Conservation (phyloP, 208 protist genomes). For the Crithidia brevicula region DNA sequence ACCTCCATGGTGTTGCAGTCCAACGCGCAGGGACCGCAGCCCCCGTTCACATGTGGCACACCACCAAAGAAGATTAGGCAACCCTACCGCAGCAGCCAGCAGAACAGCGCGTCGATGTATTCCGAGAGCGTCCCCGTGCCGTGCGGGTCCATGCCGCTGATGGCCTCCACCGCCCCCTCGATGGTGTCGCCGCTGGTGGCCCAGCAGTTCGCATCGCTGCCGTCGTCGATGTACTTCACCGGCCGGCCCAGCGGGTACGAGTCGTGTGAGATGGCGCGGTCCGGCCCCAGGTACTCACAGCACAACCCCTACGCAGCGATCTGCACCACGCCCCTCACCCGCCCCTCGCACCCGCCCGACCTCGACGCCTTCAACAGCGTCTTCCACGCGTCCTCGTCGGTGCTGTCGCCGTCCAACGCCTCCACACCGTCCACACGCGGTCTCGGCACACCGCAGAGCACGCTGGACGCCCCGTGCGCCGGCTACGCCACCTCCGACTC, state of each 20-base stretch:
- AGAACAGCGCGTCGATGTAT: not conserved
- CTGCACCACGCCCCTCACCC: slow-evolving; percentile 14
- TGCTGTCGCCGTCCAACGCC: too few species aligned
- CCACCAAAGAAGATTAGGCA: slow-evolving; percentile 19
- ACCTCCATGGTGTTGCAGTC: slow-evolving; percentile 60
- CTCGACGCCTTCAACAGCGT: slow-evolving; percentile 23
- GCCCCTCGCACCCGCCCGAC: slow-evolving; percentile 29
- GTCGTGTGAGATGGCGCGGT: slow-evolving; percentile 1
- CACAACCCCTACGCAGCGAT: slow-evolving; percentile 82
- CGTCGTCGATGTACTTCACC: slow-evolving; percentile 6
- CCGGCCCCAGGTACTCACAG: slow-evolving; percentile 39
- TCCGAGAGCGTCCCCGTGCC: not conserved
- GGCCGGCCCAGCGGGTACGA: slow-evolving; percentile 24
- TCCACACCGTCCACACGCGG: too few species aligned
- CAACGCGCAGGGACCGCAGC: slow-evolving; percentile 29
- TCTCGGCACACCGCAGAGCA: too few species aligned
- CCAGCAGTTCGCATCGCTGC: too few species aligned
- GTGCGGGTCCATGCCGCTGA: not conserved
- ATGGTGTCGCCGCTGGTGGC: slow-evolving; percentile 9
- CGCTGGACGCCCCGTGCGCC: not conserved
- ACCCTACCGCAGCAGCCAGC: slow-evolving; percentile 30
- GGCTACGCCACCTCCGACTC: slow-evolving; percentile 20
- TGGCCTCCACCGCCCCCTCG: not conserved
- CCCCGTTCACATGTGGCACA: not conserved
- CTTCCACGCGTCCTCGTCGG: too few species aligned